Conservation (phyloP, 305 asterid genomes). For the Withania somnifera region DNA sequence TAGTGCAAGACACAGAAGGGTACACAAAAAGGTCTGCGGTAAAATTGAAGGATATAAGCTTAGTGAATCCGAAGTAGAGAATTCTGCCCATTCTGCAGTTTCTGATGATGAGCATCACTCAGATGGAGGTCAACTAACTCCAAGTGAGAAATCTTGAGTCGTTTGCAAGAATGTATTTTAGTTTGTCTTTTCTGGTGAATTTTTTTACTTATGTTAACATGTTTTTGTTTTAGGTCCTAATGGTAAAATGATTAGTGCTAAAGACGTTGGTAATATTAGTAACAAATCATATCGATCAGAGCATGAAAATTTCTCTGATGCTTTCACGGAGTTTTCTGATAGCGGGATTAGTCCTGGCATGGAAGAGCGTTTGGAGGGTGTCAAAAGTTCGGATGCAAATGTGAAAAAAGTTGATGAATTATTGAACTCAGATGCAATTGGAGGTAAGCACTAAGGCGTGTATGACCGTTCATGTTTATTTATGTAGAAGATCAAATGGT, state of each 20-base stretch:
- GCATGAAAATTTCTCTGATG: conserved; percentile 69
- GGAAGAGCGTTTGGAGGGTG: conserved; percentile 27
- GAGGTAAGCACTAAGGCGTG: not conserved
- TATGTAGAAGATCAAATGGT: not conserved
- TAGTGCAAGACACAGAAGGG: conserved; percentile 76
- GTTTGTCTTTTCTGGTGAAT: not conserved
- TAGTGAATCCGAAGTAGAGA: conserved; percentile 18
- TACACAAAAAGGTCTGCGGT: conserved; percentile 82
- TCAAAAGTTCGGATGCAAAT: not conserved
- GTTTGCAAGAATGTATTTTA: not conserved
- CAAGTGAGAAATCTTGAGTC: conserved; percentile 33
- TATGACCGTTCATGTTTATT: not conserved
- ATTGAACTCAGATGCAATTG: too few relatives aligned
- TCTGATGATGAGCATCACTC: conserved; percentile 54
- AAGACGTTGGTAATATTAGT: conserved; percentile 25
- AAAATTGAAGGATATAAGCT: conserved; percentile 58
- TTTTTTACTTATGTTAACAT: not conserved
- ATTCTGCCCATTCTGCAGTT: conserved; percentile 19
- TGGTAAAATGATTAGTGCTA: conserved; percentile 18
- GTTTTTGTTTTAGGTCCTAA: conserved; percentile 39
- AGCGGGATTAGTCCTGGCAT: conserved; percentile 33
- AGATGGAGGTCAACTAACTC: conserved; percentile 41
- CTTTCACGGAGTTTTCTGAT: conserved; percentile 57
- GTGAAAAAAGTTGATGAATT: too few relatives aligned
- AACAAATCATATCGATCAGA: conserved; percentile 43